Conservation (phyloP, 495 filamentous ascomycete species). For the Penicillium roqueforti region DNA sequence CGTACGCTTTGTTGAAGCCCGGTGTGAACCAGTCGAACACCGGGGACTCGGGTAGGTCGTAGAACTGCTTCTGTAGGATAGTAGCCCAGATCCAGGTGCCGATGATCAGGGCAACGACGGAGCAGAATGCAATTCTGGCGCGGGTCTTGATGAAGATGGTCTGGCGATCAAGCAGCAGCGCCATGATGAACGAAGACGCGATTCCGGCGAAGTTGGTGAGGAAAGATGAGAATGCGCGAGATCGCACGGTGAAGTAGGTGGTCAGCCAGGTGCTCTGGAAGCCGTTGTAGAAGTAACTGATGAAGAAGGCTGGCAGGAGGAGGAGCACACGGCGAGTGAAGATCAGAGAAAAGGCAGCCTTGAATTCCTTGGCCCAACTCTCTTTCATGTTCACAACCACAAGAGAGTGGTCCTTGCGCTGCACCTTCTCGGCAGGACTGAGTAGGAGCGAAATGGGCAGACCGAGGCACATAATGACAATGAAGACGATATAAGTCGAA, state of each 20-base stretch:
- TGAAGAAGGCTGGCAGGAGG: conserved; percentile 32
- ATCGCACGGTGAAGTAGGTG: conserved; percentile 32
- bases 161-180: conserved; percentile 29
- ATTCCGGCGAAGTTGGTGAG: conserved; percentile 36
- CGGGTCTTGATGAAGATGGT: conserved; percentile 34
- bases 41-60: conserved; percentile 21
- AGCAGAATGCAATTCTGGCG: conserved; percentile 25
- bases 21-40: conserved; percentile 33
- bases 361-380: conserved; percentile 30
- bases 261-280: conserved; percentile 34
- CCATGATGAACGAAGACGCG: conserved; percentile 31
- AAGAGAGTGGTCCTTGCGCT: conserved; percentile 28
- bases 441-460: conserved; percentile 27
- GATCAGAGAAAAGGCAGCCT: conserved; percentile 25
- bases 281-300: conserved; percentile 38
- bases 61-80: conserved; percentile 31
- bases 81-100: conserved; percentile 36
- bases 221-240: conserved; percentile 33
- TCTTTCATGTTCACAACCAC: conserved; percentile 29
- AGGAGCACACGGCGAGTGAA: conserved; percentile 27
- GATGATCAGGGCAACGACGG: conserved; percentile 23
- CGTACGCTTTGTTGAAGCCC: conserved; percentile 31
- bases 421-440: conserved; percentile 32
- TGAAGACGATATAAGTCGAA: conserved; percentile 32
- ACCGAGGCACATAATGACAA: conserved; percentile 36